Conservation (phyloP, 345 rosid species). For the Aquilaria sinensis region DNA sequence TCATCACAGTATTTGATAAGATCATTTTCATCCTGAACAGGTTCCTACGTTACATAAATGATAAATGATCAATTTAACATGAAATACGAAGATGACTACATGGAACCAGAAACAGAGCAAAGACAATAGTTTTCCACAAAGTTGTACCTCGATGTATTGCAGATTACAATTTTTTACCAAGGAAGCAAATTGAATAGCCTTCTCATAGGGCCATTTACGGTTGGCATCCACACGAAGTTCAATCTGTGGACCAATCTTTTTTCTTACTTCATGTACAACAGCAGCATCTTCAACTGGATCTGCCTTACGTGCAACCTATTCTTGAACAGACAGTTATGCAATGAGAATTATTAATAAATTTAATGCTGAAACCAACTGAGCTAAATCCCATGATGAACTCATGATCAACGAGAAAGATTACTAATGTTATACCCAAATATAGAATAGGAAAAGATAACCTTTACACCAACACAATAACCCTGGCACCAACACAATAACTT, state of each 20-base stretch:
- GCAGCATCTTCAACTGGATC: slow-evolving; percentile 74
- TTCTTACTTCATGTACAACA: slow-evolving; percentile 74
- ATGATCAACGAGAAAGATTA: no score
- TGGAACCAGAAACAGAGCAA: slow-evolving; percentile 3
- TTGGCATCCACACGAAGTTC: slow-evolving; percentile 95
- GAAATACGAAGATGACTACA: not conserved
- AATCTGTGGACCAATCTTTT: slow-evolving; percentile 51
- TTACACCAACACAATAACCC: no score
- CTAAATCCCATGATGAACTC: no score
- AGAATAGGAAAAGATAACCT: no score
- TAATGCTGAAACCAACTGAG: no score
- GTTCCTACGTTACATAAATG: slow-evolving; percentile 54
- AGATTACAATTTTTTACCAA: slow-evolving; percentile 65
- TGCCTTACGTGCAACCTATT: slow-evolving; percentile 76
- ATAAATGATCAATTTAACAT: not conserved
- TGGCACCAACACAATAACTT: no score
- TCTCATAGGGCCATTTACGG: slow-evolving; percentile 75
- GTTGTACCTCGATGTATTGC: slow-evolving; percentile 80
- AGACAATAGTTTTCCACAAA: slow-evolving; percentile 4
- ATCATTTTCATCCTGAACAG: slow-evolving; percentile 67
- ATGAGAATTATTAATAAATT: slow-evolving; percentile 11
- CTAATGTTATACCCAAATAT: no score
- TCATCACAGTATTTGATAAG: slow-evolving; percentile 82
- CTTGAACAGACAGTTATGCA: no score
- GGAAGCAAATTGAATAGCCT: slow-evolving; percentile 63